phyloP scores from a whole-genome alignment of 2,329 filamentous ascomycete species.

The Penicillium sp. region DNA sequence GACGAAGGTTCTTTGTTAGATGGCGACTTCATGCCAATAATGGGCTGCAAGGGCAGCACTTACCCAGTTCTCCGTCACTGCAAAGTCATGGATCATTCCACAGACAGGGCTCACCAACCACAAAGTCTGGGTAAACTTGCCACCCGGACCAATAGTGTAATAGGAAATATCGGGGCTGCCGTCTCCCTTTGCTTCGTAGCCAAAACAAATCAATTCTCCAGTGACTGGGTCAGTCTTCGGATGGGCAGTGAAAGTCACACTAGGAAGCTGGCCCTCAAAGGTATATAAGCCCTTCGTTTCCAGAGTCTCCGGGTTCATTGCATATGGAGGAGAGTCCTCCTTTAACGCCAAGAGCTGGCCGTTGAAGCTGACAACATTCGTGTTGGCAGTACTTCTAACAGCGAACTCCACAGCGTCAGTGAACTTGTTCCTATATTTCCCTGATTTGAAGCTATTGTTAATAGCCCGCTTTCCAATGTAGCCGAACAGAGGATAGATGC shows the following conservation, averaged over 20 bases:
- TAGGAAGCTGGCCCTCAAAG: conserved; percentile 51
- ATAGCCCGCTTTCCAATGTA: neutral
- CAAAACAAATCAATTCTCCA: conserved; percentile 56
- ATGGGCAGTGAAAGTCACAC: conserved; percentile 54
- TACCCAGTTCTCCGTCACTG: conserved; percentile 43
- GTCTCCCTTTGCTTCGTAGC: conserved; percentile 47
- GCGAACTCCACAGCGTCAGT: conserved; percentile 7
- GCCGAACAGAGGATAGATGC: neutral
- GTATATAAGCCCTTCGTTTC: conserved; percentile 53
- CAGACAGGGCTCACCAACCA: conserved; percentile 40
- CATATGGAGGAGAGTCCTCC: conserved; percentile 55
- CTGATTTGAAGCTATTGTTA: conserved; percentile 8
- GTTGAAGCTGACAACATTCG: conserved; percentile 61
- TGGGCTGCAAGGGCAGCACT: neutral
- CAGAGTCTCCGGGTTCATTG: conserved; percentile 51
- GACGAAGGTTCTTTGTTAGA: neutral
- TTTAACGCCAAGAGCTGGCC: conserved; percentile 52
- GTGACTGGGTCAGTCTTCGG: conserved; percentile 56
- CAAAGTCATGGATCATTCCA: conserved; percentile 47
- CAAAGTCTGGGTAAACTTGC: conserved; percentile 31
- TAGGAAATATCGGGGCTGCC: conserved; percentile 42
- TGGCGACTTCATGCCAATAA: neutral
- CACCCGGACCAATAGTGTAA: conserved; percentile 31
- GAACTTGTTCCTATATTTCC: conserved; percentile 42
- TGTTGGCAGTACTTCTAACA: conserved; percentile 50